A percentile compares a stretch with the other conserved stretches of the same genome.
phyloP scores from a whole-genome alignment of 2,329 filamentous ascomycete genomes.

The Bipolaris oryzae region DNA sequence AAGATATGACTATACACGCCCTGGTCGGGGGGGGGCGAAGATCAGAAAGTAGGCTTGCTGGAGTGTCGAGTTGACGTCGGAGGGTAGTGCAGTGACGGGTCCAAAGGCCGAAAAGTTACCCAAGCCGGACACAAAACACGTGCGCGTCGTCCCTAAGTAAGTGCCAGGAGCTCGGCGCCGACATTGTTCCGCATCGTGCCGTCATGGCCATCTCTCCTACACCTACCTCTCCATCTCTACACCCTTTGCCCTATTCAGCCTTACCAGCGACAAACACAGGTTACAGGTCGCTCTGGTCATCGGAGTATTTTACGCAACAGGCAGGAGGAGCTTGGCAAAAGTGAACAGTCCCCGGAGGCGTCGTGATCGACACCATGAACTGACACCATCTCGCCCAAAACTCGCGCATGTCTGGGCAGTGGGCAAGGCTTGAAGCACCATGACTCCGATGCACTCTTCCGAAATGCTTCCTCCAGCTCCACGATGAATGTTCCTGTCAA shows the following conservation, averaged over 20 bases:
- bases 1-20: not conserved
- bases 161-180: not conserved
- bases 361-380: conserved; percentile 16
- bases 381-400: conserved; percentile 7
- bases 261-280: not conserved
- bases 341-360: not conserved
- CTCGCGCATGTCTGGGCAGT: conserved; percentile 11
- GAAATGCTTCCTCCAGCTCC: not conserved
- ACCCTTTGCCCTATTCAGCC: not conserved
- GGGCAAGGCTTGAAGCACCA: conserved; percentile 6
- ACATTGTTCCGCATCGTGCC: not conserved
- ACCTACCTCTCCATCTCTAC: not conserved
- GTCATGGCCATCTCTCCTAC: not conserved
- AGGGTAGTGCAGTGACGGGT: not conserved
- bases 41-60: not conserved
- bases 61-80: not conserved
- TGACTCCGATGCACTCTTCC: not conserved
- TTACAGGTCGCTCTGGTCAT: not conserved
- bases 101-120: not conserved
- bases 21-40: not conserved
- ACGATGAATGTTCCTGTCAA: not conserved
- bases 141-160: not conserved
- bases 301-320: conserved; percentile 17
- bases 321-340: conserved; percentile 13
- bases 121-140: not conserved